Conservation (phyloP, 345 rosid genomes). For the Trapa bicornis region DNA sequence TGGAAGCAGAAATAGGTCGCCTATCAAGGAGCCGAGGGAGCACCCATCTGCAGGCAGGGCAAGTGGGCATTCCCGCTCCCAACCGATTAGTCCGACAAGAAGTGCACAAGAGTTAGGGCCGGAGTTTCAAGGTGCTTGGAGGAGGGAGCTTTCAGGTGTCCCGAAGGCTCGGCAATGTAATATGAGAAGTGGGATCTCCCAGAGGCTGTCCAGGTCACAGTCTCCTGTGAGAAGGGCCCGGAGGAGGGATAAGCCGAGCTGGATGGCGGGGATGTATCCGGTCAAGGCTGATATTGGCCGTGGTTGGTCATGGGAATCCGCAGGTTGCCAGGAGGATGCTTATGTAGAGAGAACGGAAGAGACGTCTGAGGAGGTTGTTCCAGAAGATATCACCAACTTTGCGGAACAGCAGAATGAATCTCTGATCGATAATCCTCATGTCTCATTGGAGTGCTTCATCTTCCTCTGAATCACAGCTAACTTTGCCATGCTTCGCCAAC, state of each 20-base stretch:
- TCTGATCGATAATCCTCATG: conserved; percentile 43
- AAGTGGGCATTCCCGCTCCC: neutral
- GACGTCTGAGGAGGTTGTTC: neutral
- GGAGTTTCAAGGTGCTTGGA: conserved; percentile 11
- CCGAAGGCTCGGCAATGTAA: conserved; percentile 5
- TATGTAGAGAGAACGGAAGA: conserved; percentile 8
- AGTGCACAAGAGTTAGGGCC: conserved; percentile 1
- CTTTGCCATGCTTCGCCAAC: too few relatives aligned
- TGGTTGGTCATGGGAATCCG: conserved; percentile 5
- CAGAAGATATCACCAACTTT: conserved; percentile 11
- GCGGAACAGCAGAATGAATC: conserved; percentile 25
- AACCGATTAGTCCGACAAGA: conserved; percentile 6
- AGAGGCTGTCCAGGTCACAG: conserved; percentile 25
- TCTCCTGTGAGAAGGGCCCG: conserved; percentile 7
- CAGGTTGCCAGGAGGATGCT: neutral
- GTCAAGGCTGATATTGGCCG: conserved; percentile 20
- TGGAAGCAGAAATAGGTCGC: conserved; percentile 5
- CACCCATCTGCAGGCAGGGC: conserved; percentile 8
- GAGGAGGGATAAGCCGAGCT: conserved; percentile 19
- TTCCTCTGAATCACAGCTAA: conserved; percentile 28
- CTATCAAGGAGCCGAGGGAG: conserved; percentile 17
- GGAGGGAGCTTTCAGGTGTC: conserved; percentile 15
- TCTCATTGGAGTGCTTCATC: conserved; percentile 72
- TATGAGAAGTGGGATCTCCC: conserved; percentile 12
- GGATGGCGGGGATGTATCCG: conserved; percentile 27